Conservation (phyloP, 257 asterid genomes). For the Capsicum pubescens region DNA sequence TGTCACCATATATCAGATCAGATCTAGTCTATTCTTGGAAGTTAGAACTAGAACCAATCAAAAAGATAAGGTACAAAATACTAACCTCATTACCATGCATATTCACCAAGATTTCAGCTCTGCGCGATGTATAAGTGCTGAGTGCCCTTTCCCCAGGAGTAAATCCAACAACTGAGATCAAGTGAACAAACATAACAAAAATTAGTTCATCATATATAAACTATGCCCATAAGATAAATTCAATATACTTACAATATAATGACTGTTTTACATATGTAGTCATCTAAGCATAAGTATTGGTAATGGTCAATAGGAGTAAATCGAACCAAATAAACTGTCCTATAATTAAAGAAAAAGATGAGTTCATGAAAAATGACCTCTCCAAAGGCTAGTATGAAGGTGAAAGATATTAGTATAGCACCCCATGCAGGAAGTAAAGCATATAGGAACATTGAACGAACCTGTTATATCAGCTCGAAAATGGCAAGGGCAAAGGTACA, state of each 20-base stretch:
- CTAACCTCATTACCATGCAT: constrained; percentile 66
- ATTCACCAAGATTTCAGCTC: constrained; percentile 69
- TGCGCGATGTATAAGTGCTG: constrained; percentile 59
- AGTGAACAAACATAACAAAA: neutral
- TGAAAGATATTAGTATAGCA: constrained; percentile 78
- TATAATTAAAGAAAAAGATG: neutral
- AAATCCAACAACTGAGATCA: constrained; percentile 53
- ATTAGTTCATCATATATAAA: neutral
- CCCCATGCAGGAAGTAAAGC: constrained; percentile 93
- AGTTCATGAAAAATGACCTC: constrained; percentile 52
- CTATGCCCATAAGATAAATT: neutral
- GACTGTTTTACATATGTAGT: no score
- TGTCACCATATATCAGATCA: neutral
- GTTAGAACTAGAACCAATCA: neutral
- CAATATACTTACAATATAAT: neutral
- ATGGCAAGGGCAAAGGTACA: neutral
- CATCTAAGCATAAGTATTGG: no score
- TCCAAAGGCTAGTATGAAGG: constrained; percentile 80
- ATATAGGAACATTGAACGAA: constrained; percentile 78
- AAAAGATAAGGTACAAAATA: neutral
- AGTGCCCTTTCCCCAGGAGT: constrained; percentile 60
- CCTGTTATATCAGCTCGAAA: constrained; percentile 39
- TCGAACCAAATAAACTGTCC: no score
- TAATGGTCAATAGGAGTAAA: no score
- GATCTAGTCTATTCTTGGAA: neutral